These are phyloP conservation scores for Amphibolis antarctica DNA, from an alignment of 106 monocot species.

Conservation along the genomic window DNA sequence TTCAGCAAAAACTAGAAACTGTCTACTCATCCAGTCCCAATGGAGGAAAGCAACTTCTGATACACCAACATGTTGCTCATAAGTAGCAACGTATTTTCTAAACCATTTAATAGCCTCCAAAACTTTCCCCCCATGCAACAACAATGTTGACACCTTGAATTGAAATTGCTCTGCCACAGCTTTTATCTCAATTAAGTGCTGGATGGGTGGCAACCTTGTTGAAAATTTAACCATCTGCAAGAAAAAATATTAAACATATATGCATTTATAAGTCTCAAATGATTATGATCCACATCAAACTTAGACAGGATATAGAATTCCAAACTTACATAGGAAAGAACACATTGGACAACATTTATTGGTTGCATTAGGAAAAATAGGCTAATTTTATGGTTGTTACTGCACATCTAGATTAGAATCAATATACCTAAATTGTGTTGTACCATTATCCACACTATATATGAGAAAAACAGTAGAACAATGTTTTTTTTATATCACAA, in stretches of 20 bases:
- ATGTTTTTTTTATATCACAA: too few species aligned
- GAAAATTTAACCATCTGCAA: conserved; percentile 54
- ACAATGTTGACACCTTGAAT: conserved; percentile 81
- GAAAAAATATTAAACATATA: background rate
- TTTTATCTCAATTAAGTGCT: conserved; percentile 78
- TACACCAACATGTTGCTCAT: conserved; percentile 40
- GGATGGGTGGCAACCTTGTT: conserved; percentile 72
- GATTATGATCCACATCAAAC: too few species aligned
- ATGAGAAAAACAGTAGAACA: too few species aligned
- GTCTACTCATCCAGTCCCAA: conserved; percentile 92
- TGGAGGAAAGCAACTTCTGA: conserved; percentile 67
- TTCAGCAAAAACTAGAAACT: conserved; percentile 80
- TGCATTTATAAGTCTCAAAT: background rate
- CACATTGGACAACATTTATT: too few species aligned
- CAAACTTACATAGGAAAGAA: too few species aligned
- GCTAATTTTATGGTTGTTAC: too few species aligned
- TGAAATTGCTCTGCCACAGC: conserved; percentile 74
- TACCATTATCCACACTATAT: too few species aligned
- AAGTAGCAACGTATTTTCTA: conserved; percentile 49
- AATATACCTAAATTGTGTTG: too few species aligned
- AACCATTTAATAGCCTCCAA: conserved; percentile 76
- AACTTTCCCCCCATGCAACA: conserved; percentile 82
- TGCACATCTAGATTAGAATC: too few species aligned
- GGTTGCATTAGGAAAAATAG: too few species aligned
- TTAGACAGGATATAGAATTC: too few species aligned